phyloP scores from a whole-genome alignment of 2,329 filamentous ascomycete species.

The Elsinoe australis region DNA sequence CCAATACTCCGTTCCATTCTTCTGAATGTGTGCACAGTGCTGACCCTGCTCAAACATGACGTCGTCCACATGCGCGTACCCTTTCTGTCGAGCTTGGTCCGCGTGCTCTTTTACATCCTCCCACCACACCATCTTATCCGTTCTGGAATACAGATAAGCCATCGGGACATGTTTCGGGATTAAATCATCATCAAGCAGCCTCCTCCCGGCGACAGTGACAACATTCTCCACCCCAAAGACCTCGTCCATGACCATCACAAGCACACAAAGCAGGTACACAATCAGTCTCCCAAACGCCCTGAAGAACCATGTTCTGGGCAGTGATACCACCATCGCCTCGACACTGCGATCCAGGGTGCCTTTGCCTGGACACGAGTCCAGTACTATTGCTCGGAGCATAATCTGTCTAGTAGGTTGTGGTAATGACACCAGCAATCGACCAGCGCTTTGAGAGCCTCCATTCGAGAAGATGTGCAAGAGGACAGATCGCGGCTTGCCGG shows the following conservation, averaged over 20 bases:
- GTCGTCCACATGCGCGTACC: constrained; percentile 42
- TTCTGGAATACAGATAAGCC: constrained; percentile 53
- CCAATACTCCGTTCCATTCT: constrained; percentile 54
- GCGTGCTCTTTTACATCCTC: constrained; percentile 51
- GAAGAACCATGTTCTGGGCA: constrained; percentile 20
- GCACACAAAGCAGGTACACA: neutral
- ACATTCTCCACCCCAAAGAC: constrained; percentile 15
- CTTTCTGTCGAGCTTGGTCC: constrained; percentile 40
- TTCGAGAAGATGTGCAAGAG: constrained; percentile 32
- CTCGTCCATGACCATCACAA: constrained; percentile 10
- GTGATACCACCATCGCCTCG: constrained; percentile 20
- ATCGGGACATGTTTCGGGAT: constrained; percentile 30
- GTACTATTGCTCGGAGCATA: constrained; percentile 23
- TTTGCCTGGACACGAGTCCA: constrained; percentile 28
- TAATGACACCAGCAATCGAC: constrained; percentile 22
- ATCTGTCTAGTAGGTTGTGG: neutral
- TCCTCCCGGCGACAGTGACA: constrained; percentile 14
- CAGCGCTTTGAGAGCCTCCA: constrained; percentile 27
- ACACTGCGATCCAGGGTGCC: constrained; percentile 16
- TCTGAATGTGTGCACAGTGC: constrained; percentile 55
- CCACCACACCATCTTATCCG: constrained; percentile 50
- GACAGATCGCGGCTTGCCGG: constrained; percentile 16
- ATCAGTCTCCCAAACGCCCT: constrained; percentile 17
- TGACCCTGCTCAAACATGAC: constrained; percentile 51
- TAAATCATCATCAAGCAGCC: constrained; percentile 18